These are phyloP conservation scores for Comarum palustre DNA, from an alignment of 306 rosid genomes.

Conservation along the genomic window DNA sequence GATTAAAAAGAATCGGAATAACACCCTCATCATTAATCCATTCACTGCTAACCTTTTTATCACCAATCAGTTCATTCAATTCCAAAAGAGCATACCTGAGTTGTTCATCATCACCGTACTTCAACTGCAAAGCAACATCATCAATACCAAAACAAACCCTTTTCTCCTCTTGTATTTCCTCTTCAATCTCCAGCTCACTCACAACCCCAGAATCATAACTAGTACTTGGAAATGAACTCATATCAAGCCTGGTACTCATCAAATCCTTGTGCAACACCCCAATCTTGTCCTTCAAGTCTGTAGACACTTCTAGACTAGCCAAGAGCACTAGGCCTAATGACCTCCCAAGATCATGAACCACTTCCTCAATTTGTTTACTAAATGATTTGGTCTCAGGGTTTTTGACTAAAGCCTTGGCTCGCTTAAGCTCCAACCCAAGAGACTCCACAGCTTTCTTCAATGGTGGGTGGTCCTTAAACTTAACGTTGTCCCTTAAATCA, in stretches of 20 bases:
- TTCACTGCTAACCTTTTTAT: slow-evolving; percentile 35
- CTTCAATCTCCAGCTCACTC: slow-evolving; percentile 37
- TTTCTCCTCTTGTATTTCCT: slow-evolving; percentile 55
- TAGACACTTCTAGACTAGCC: slow-evolving; percentile 56
- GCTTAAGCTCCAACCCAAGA: slow-evolving; percentile 56
- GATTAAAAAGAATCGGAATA: slow-evolving; percentile 54
- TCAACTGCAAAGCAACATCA: slow-evolving; percentile 59
- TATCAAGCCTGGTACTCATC: slow-evolving; percentile 51
- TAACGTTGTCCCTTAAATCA: slow-evolving; percentile 46
- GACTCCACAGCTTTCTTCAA: slow-evolving; percentile 67
- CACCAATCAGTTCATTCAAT: slow-evolving; percentile 48
- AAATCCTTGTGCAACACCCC: slow-evolving; percentile 51
- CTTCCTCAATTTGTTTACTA: slow-evolving; percentile 48
- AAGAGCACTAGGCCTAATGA: slow-evolving; percentile 69
- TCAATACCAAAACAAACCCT: slow-evolving; percentile 34
- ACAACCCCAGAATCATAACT: slow-evolving; percentile 44
- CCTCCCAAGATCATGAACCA: slow-evolving; percentile 72
- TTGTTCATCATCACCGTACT: slow-evolving; percentile 69
- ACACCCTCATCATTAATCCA: slow-evolving; percentile 58
- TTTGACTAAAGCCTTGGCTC: slow-evolving; percentile 40
- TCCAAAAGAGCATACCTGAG: slow-evolving; percentile 48
- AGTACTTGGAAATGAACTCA: slow-evolving; percentile 41
- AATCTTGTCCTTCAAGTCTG: slow-evolving; percentile 51
- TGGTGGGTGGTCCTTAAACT: slow-evolving; percentile 46
- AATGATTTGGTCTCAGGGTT: slow-evolving; percentile 41